phyloP scores from a whole-genome alignment of 1,139 yeast species.

The Taphrina wiesneri region DNA sequence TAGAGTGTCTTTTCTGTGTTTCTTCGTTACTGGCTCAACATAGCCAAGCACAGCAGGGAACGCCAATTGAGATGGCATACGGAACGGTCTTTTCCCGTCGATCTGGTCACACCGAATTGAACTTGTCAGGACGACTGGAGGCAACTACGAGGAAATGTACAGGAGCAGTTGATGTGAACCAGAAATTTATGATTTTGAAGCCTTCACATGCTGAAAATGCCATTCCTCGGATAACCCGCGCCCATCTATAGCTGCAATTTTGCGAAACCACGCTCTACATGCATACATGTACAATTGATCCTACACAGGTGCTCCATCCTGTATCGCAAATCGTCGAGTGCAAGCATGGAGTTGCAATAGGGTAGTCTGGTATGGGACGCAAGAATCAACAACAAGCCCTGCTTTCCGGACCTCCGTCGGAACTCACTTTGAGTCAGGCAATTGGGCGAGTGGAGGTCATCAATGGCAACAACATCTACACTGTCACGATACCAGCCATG shows the following conservation, averaged over 20 bases:
- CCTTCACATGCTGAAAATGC: background rate
- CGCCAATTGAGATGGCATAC: background rate
- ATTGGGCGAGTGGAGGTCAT: slow-evolving; percentile 20
- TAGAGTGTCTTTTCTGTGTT: slow-evolving; percentile 11
- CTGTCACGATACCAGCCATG: background rate
- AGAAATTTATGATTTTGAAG: background rate
- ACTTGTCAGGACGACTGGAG: background rate
- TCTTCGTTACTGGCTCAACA: slow-evolving; percentile 20
- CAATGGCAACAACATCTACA: slow-evolving; percentile 33
- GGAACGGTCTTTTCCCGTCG: background rate
- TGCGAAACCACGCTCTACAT: background rate
- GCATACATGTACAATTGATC: no score
- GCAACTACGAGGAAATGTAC: background rate
- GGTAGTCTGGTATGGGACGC: slow-evolving; percentile 13
- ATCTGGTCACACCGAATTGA: background rate
- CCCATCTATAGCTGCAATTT: background rate
- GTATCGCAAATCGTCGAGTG: no score
- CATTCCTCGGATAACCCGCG: background rate
- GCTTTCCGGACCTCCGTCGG: slow-evolving; percentile 13
- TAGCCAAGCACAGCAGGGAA: slow-evolving; percentile 25
- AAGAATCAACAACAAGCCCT: slow-evolving; percentile 30
- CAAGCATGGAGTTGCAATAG: no score
- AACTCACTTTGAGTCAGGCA: background rate
- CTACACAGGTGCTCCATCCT: no score
- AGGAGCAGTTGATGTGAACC: background rate